Conservation (phyloP, 257 asterid species). For the Solanum appendiculatum region DNA sequence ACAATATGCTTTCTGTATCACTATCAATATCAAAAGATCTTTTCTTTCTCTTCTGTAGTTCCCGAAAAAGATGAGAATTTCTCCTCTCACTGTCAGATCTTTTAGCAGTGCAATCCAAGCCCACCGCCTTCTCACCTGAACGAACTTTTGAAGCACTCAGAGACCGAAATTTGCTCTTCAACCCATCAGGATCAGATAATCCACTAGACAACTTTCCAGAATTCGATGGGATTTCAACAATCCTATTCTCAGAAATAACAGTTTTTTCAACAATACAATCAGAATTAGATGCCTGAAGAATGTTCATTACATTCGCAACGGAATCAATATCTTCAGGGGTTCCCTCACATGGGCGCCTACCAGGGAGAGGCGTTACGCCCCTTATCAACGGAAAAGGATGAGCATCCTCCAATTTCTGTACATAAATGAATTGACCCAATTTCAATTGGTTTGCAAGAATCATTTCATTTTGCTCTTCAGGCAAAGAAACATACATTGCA, state of each 20-base stretch:
- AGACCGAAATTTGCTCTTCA: constrained; percentile 17
- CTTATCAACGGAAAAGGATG: constrained; percentile 50
- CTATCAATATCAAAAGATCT: constrained; percentile 30
- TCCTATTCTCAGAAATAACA: constrained; percentile 50
- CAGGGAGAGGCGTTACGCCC: constrained; percentile 51
- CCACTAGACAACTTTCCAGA: constrained; percentile 15
- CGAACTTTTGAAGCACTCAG: constrained; percentile 23
- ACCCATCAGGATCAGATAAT: constrained; percentile 19
- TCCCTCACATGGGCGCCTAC: constrained; percentile 48
- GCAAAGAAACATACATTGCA: constrained; percentile 50
- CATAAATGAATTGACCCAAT: constrained; percentile 61
- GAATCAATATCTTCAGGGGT: constrained; percentile 26
- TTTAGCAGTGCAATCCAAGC: not conserved
- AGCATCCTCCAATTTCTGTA: constrained; percentile 35
- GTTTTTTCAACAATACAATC: constrained; percentile 46
- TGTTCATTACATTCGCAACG: constrained; percentile 8
- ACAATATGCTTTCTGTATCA: constrained; percentile 35
- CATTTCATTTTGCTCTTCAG: constrained; percentile 61
- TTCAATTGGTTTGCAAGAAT: constrained; percentile 41
- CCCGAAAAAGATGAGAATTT: not conserved
- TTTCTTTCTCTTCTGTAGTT: constrained; percentile 2
- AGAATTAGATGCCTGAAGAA: constrained; percentile 15
- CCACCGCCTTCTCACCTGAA: constrained; percentile 3
- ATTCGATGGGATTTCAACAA: not conserved
- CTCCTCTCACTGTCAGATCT: not conserved